Conservation (phyloP, 163 green algal genomes). For the Scenedesmus sp. region DNA sequence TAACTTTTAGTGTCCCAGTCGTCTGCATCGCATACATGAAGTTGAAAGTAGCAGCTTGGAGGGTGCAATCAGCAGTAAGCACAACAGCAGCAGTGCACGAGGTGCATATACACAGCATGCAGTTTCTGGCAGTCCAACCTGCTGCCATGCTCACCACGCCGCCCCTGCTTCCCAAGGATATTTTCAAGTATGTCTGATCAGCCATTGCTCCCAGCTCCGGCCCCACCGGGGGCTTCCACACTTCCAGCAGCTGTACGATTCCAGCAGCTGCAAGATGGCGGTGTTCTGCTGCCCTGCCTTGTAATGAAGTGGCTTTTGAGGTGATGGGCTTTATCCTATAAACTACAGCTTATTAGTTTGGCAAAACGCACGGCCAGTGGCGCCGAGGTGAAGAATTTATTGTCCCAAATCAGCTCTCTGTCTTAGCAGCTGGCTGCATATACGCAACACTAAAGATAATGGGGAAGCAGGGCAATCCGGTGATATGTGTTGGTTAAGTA, state of each 20-base stretch:
- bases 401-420: too few species aligned
- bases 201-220: neutral
- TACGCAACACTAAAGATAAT: too few species aligned
- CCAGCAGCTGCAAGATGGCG: constrained; percentile 2
- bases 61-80: too few species aligned
- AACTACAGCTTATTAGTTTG: too few species aligned
- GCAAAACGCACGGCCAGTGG: too few species aligned
- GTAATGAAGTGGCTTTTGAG: neutral
- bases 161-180: constrained; percentile 66
- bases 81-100: neutral
- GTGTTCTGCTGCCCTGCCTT: neutral
- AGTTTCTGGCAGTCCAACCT: neutral
- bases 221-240: neutral
- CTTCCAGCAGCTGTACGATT: too few species aligned
- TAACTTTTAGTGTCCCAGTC: constrained; percentile 67
- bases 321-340: too few species aligned
- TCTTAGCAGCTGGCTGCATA: too few species aligned
- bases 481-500: too few species aligned
- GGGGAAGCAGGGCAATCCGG: too few species aligned
- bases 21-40: constrained; percentile 55
- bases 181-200: constrained; percentile 60
- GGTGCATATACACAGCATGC: neutral
- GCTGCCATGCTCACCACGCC: constrained; percentile 59
- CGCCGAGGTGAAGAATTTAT: too few species aligned
- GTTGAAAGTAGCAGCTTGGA: neutral